phyloP scores from a whole-genome alignment of 2,329 filamentous ascomycete genomes.

The Tolypocladium pustulatum region DNA sequence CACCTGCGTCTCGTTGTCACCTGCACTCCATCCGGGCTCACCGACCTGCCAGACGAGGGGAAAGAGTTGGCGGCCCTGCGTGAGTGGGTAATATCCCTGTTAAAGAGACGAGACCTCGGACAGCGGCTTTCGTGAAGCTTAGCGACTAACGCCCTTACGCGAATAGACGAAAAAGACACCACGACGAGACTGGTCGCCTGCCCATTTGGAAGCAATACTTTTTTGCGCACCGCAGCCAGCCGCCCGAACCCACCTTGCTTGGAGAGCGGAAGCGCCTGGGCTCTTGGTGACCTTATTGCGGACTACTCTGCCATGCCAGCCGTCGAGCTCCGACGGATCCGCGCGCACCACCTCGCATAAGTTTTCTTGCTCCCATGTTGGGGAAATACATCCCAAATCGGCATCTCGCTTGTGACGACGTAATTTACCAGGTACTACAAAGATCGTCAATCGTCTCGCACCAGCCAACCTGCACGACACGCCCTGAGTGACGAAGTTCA shows the following conservation, averaged over 20 bases:
- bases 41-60: neutral
- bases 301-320: neutral
- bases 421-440: neutral
- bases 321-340: constrained; percentile 2
- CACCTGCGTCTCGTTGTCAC: neutral
- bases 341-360: neutral
- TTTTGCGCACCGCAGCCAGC: neutral
- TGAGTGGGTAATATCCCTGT: neutral
- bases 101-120: neutral
- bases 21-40: neutral
- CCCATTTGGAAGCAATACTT: neutral
- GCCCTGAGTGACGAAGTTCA: neutral
- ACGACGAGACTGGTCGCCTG: neutral
- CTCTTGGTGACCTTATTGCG: neutral
- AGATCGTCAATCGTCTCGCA: neutral
- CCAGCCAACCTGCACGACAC: neutral
- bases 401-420: neutral
- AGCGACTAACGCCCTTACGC: neutral
- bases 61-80: neutral
- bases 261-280: neutral
- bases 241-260: neutral
- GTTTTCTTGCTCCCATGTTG: neutral
- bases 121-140: neutral
- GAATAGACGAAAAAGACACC: neutral
- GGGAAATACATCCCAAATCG: neutral